Base-by-base conservation (phyloP, 768 basidiomycete species). In the Exidia glandulosa region DNA sequence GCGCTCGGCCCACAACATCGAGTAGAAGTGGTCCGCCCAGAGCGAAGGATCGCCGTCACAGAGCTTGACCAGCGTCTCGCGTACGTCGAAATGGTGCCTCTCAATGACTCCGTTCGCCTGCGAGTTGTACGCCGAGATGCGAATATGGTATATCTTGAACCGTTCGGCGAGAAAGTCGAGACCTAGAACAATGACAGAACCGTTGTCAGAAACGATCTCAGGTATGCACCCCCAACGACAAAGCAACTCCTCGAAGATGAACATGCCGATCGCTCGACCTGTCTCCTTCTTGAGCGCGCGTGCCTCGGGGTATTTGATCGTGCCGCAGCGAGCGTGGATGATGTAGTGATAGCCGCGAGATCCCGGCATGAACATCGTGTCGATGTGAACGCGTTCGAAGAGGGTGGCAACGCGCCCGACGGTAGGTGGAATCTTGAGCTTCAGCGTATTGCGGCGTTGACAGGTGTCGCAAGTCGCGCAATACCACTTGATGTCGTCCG, bases 91-190 rank as follows among this genome's bases (percentile, higher is more conserved):
- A 62, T 75, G 74, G 29, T 54, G 30, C 31, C 64, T 47, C 14
- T 79, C 72, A 0, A 78, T 66, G 1, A 71, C 60, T 0, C 41
- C 78, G 23, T 80, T 79, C 0, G 74, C 74, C 1, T 65, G 69
- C 0, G 72, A 77, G 59, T 79, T 79, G 64, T 79, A 79, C 0
- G 70, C 65, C 0, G 72, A 76, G 1, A 79, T 77, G 0, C 67
- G 61, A 12, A 79, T 78, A 30, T 56, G 56, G 1, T 52, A 0
- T 2, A 63, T 60, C 47, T 58, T 29, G 41, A 64, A 59, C 13
- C 58, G 56, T 0, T 56, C 32, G 19, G 50, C 32, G 2, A 67
- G 59, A 3, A 41, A 55, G 2, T 45, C 56, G 16, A 65, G 27
- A 12, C 59, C 65, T 31, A 55, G 59, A 25, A 64, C n/a, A 13